Percentiles rank a stretch among this genome's conserved stretches.
phyloP scores from a whole-genome alignment of 345 rosid genomes.

The Camelina laxa region DNA sequence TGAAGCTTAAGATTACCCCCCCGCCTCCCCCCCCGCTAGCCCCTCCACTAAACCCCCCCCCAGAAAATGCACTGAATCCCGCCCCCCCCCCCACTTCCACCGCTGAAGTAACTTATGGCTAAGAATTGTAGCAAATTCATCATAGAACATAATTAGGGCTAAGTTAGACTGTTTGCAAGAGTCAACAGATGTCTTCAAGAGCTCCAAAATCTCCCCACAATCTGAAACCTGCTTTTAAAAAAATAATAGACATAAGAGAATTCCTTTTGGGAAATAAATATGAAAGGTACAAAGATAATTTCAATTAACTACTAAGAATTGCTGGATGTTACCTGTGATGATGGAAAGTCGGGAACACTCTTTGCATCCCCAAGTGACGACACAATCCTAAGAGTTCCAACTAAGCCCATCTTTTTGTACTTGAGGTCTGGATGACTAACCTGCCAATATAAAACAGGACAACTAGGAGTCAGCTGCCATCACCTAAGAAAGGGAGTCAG shows the following conservation, averaged over 20 bases:
- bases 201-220: conserved; percentile 76
- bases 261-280: conserved; percentile 9
- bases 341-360: conserved; percentile 46
- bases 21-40: no score
- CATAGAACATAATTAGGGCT: conserved; percentile 67
- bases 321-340: conserved; percentile 53
- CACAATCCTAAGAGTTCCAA: conserved; percentile 74
- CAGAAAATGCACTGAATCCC: conserved; percentile 15
- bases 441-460: conserved; percentile 45
- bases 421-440: conserved; percentile 73
- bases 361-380: conserved; percentile 65
- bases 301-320: background rate
- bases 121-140: conserved; percentile 66
- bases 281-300: background rate
- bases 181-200: conserved; percentile 66
- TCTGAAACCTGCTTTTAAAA: conserved; percentile 58
- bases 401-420: conserved; percentile 87
- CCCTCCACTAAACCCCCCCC: no score
- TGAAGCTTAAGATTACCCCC: conserved; percentile 14
- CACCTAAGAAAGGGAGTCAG: conserved; percentile 16
- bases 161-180: conserved; percentile 69
- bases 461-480: conserved; percentile 15
- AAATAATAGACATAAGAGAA: background rate
- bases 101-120: conserved; percentile 65
- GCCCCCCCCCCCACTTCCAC: no score